A percentile compares a stretch with the other conserved stretches of the same genome.
Evolutionary conservation across 441 rosid genomes (phyloP).

Genomic region (Biscutella laevigata): DNA sequence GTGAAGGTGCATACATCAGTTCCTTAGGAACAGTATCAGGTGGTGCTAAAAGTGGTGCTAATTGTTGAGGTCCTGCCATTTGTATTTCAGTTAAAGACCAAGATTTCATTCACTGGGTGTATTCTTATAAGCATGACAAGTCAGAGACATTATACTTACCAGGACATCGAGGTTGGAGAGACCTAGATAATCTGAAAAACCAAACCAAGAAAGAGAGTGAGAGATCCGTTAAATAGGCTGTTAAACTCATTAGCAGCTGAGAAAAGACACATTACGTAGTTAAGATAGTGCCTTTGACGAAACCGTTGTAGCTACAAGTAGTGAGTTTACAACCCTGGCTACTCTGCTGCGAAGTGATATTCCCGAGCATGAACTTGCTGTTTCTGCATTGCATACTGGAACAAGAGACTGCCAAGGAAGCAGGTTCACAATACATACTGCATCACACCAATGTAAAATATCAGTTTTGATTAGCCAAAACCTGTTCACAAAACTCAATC

Average conservation of each 20-base stretch:
- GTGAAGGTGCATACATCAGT: conserved; percentile 47
- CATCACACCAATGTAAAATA: conserved; percentile 6
- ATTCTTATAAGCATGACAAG: no score
- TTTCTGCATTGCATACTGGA: conserved; percentile 86
- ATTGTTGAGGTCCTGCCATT: conserved; percentile 43
- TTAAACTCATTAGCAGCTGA: conserved; percentile 4
- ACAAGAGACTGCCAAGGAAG: conserved; percentile 80
- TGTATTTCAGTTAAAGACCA: neutral
- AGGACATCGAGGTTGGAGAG: conserved; percentile 83
- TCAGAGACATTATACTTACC: conserved; percentile 32
- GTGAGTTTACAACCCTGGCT: conserved; percentile 82
- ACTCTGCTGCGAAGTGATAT: conserved; percentile 51
- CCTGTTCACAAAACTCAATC: neutral
- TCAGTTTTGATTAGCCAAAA: conserved; percentile 1
- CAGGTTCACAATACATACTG: conserved; percentile 87
- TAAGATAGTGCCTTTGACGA: conserved; percentile 57
- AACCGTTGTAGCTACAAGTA: conserved; percentile 73
- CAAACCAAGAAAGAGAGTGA: no score
- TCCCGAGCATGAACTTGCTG: conserved; percentile 82
- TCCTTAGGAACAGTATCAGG: conserved; percentile 54
- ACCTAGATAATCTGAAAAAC: conserved; percentile 54
- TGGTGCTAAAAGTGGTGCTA: conserved; percentile 66
- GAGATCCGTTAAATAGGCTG: neutral
- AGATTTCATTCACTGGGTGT: neutral
- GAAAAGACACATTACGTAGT: conserved; percentile 41